These are phyloP conservation scores for Coccomyxa sp. DNA, from an alignment of 139 green algal species.

Conservation along the genomic window DNA sequence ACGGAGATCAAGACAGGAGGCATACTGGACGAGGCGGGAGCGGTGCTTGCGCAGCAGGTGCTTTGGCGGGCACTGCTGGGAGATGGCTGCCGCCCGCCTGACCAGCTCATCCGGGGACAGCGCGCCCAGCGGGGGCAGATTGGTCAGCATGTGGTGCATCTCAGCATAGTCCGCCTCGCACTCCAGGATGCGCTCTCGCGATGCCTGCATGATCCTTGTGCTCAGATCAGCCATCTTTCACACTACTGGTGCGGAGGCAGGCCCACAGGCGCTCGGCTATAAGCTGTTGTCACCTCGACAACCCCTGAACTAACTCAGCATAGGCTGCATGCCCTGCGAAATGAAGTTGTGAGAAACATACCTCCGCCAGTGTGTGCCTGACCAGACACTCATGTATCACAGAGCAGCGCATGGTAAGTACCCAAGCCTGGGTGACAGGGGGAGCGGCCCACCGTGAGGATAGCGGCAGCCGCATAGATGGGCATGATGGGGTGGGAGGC, in stretches of 20 bases:
- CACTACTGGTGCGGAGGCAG: background rate
- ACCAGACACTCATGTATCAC: background rate
- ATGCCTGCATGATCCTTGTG: constrained; percentile 17
- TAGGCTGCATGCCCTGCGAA: background rate
- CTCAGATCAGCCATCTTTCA: too few relatives aligned
- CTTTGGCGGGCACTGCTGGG: constrained; percentile 17
- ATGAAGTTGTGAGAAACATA: background rate
- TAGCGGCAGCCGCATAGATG: constrained; percentile 78
- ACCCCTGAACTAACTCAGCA: background rate
- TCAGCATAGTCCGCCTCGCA: constrained; percentile 41
- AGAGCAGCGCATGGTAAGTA: background rate
- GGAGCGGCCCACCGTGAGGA: constrained; percentile 42
- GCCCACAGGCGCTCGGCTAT: background rate
- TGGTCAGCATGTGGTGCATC: constrained; percentile 57
- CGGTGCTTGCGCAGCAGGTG: constrained; percentile 6
- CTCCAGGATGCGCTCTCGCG: constrained; percentile 41
- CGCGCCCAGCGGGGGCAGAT: constrained; percentile 41
- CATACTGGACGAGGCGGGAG: background rate
- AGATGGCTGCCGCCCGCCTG: constrained; percentile 30
- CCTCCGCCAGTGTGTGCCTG: background rate
- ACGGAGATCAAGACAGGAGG: too few relatives aligned
- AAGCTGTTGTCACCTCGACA: too few relatives aligned
- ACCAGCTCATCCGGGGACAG: constrained; percentile 46
- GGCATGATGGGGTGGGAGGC: constrained; percentile 83
- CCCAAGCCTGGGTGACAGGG: background rate